phyloP scores from a whole-genome alignment of 352 stramenopile species.

The Pythium biforme region DNA sequence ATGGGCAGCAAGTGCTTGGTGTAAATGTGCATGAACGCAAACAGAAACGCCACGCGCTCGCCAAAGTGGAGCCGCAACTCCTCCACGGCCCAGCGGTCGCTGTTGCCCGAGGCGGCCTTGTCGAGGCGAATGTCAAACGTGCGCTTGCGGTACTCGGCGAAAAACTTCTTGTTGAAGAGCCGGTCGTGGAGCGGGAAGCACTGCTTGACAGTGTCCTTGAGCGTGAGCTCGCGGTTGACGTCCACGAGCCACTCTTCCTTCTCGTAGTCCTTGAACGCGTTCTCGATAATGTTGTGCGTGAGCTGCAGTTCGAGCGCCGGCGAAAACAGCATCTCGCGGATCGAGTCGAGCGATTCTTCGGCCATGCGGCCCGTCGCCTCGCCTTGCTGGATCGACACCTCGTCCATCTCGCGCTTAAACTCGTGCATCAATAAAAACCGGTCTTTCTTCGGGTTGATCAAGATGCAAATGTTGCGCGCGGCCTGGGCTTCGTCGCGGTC shows the following conservation, averaged over 20 bases:
- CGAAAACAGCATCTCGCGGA: conserved; percentile 85
- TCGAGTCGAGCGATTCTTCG: conserved; percentile 75
- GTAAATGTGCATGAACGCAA: conserved; percentile 91
- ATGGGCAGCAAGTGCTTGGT: conserved; percentile 83
- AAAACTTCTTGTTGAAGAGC: conserved; percentile 86
- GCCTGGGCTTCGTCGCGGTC: conserved; percentile 51
- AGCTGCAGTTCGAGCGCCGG: conserved; percentile 81
- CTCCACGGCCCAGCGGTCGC: conserved; percentile 83
- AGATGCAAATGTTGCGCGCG: conserved; percentile 67
- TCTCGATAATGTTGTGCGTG: conserved; percentile 89
- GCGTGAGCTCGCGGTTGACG: conserved; percentile 79
- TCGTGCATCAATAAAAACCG: conserved; percentile 77
- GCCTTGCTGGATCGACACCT: conserved; percentile 79
- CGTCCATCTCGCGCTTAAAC: conserved; percentile 87
- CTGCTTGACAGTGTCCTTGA: conserved; percentile 73
- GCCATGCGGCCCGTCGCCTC: conserved; percentile 59
- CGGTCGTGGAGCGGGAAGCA: conserved; percentile 85
- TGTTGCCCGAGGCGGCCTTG: conserved; percentile 73
- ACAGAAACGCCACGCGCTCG: conserved; percentile 86
- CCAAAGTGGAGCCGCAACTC: conserved; percentile 86
- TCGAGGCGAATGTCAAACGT: conserved; percentile 73
- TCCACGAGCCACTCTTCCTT: conserved; percentile 88
- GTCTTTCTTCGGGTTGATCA: conserved; percentile 85
- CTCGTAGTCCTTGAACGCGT: conserved; percentile 84
- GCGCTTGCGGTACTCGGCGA: conserved; percentile 80